Evolutionary conservation across 163 green algal genomes (phyloP), one percentile per base, ranked within the genome.

Genomic region (Coccomyxa subellipsoidea): DNA sequence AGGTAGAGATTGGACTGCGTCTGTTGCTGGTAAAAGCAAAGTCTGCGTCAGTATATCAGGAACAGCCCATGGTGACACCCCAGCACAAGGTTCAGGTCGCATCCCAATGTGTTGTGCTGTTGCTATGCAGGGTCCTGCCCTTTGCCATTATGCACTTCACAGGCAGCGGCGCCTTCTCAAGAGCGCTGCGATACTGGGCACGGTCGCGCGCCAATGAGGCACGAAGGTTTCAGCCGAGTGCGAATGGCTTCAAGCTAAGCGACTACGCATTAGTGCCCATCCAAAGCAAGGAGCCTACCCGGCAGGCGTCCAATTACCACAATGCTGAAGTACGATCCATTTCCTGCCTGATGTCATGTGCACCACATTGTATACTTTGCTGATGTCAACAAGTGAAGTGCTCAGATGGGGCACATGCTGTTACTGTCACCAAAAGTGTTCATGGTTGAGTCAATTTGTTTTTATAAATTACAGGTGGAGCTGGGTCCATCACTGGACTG

Each of bases 111-210:
- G n/a, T n/a, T n/a, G n/a, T n/a, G n/a, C n/a, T n/a, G n/a, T n/a
- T n/a, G n/a, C n/a, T n/a, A n/a, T 40, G 36, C 81, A 85, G 80
- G 71, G 27, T 73, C 29, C 81, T 89, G 66, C 76, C 88, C 0
- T 89, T 86, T 84, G 90, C 91, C 0, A 81, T 96, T 76, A 93
- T 92, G 84, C 93, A 96, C 82, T 96, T 96, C 80, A 89, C 81
- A 73, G 85, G 84, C 34, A 85, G 84, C 29, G 81, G 81, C n/a
- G 69, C 88, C 80, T 93, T 96, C 77, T 87, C 83, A 54, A 85
- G 91, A 0, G 91, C 92, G 9, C 82, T 92, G 70, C 86, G 92
- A 12, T 81, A 87, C 80, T 91, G 85, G 85, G 89, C 89, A 8
- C 72, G 72, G 0, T 79, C 15, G n/a, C 15, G 79, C 34, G 47